A percentile compares a stretch with the other conserved stretches of the same genome.
phyloP scores from a whole-genome alignment of 2,329 filamentous ascomycete genomes.

The Ambrosiella beaveri region DNA sequence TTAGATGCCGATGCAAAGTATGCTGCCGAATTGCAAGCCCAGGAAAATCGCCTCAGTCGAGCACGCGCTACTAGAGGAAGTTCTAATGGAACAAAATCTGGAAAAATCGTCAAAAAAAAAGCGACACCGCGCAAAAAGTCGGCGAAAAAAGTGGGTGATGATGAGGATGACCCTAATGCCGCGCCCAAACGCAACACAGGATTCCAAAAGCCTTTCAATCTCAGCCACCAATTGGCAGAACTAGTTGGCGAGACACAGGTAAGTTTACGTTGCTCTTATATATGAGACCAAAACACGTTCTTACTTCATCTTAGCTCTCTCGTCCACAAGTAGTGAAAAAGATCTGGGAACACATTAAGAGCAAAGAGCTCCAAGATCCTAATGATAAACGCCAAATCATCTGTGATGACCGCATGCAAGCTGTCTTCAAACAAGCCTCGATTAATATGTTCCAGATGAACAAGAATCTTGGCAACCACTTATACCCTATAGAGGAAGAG shows the following conservation, averaged over 20 bases:
- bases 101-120: constrained; percentile 53
- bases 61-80: constrained; percentile 64
- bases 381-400: constrained; percentile 79
- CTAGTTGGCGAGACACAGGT: constrained; percentile 54
- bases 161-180: constrained; percentile 28
- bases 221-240: constrained; percentile 52
- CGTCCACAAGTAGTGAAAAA: constrained; percentile 91
- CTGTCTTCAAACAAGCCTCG: constrained; percentile 76
- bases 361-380: constrained; percentile 74
- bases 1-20: constrained; percentile 69
- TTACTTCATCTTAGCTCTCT: constrained; percentile 43
- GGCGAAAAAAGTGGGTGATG: constrained; percentile 47
- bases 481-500: constrained; percentile 69
- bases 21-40: constrained; percentile 76
- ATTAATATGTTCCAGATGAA: constrained; percentile 99
- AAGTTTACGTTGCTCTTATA: neutral
- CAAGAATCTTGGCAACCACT: constrained; percentile 76
- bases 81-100: constrained; percentile 36
- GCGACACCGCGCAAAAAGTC: constrained; percentile 53
- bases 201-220: constrained; percentile 74
- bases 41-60: constrained; percentile 58
- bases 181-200: constrained; percentile 78
- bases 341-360: constrained; percentile 90
- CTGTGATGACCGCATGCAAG: constrained; percentile 81
- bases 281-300: neutral